Base-by-base conservation (phyloP, 2,329 filamentous ascomycete genomes). In the Colletotrichum lentis region DNA sequence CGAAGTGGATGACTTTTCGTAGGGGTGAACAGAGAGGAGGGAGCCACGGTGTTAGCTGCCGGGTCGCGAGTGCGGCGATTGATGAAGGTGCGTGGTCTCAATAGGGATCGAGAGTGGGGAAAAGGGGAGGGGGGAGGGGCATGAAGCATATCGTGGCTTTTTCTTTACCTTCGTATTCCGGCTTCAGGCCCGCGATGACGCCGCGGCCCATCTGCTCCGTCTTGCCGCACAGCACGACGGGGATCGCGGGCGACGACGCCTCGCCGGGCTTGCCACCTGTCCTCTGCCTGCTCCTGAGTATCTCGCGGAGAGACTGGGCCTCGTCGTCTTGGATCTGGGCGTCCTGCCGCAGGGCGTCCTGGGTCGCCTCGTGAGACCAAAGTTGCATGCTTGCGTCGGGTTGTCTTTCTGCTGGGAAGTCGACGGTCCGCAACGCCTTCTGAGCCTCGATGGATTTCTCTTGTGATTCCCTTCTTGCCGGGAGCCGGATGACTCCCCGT, bases 201-300 rank as follows among this genome's bases (percentile, higher is more conserved):
- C 63, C 58, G 12, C 52, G 46, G 14, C 73, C 73, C 27, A 75
- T 70, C 10, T 58, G 37, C 54, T 75, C 73, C 3, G 65, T 70
- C 57, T 73, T 70, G 11, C 73, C 74, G 43, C 73, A 75, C 27
- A 74, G 35, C n/a, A 73, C 68, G 41, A 75, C 62, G 2, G 73
- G 73, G 5, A 70, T 64, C 24, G 55, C 31, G 10, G 18, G 20
- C 7, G 57, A 18, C 2, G 16, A 49, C 7, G 20, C 2, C 27
- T 16, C 16, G 14, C 10, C 31, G 16, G n/a, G 27, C 8, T 37
- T 10, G 12, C 14, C 46, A 2, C 11, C 41, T 10, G 24, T 16
- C 31, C 49, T 43, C 10, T 22, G 11, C 18, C 41, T 37, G 35
- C 16, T 60, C 12, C 8, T 20, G 16, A 43, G 47, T 62, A 20